These are phyloP conservation scores for Candida tetrigidarum DNA, from an alignment of 1,139 yeast species.

Conservation along the genomic window DNA sequence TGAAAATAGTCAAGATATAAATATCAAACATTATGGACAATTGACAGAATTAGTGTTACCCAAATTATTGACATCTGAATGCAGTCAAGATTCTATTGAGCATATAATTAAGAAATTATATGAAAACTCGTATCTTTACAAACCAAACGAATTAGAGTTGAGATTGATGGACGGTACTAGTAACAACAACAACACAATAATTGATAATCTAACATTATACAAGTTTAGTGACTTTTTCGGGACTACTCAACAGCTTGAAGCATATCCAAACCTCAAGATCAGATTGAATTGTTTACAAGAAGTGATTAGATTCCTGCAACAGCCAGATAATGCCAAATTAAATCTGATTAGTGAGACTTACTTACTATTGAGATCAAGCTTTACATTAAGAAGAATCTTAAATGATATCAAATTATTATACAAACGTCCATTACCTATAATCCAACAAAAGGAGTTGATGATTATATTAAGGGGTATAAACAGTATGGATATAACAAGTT, in stretches of 20 bases:
- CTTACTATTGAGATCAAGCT: constrained; percentile 35
- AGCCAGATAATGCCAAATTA: constrained; percentile 16
- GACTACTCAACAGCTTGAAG: constrained; percentile 30
- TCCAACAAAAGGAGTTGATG: constrained; percentile 39
- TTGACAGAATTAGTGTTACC: constrained; percentile 50
- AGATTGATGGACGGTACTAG: constrained; percentile 19
- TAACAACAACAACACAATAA: constrained; percentile 9
- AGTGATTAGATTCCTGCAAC: constrained; percentile 31
- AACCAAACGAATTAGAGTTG: constrained; percentile 32
- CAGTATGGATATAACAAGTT: constrained; percentile 11
- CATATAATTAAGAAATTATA: constrained; percentile 43
- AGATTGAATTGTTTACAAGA: constrained; percentile 38
- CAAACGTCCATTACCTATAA: constrained; percentile 38
- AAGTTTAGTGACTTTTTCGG: constrained; percentile 37
- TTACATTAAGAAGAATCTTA: constrained; percentile 38
- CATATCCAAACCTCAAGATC: constrained; percentile 28
- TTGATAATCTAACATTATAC: constrained; percentile 26
- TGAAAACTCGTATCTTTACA: constrained; percentile 40
- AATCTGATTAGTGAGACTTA: constrained; percentile 25
- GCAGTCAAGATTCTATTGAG: constrained; percentile 34
- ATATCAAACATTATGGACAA: constrained; percentile 47
- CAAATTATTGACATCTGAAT: constrained; percentile 22
- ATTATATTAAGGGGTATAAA: constrained; percentile 31
- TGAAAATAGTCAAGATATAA: constrained; percentile 49
- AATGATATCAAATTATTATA: constrained; percentile 35